These are phyloP conservation scores for Rhododendron ovatum DNA, from an alignment of 148 eudicot species.

Conservation along the genomic window DNA sequence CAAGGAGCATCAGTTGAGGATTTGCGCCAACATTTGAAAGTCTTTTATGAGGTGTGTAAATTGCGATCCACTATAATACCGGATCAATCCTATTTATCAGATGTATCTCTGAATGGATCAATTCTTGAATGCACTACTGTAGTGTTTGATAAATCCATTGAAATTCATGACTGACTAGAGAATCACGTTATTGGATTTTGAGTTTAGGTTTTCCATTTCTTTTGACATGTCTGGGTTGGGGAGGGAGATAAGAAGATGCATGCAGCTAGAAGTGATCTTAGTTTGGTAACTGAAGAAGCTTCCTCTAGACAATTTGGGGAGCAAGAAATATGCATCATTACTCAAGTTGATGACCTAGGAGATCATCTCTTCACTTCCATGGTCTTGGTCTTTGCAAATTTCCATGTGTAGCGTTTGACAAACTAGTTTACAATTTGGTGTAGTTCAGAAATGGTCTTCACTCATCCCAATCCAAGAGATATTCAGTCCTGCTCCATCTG, in stretches of 20 bases:
- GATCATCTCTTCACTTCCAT: neutral
- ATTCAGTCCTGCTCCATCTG: neutral
- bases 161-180: neutral
- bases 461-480: neutral
- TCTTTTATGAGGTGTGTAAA: slow-evolving; percentile 56
- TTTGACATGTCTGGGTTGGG: neutral
- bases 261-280: neutral
- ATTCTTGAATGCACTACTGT: neutral
- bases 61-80: neutral
- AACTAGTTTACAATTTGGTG: neutral
- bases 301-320: neutral
- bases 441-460: neutral
- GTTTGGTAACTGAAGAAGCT: neutral
- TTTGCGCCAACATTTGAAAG: slow-evolving; percentile 53
- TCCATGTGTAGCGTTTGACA: neutral
- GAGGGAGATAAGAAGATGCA: neutral
- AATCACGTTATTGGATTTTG: neutral
- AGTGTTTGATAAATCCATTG: neutral
- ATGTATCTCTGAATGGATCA: neutral
- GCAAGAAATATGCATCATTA: neutral
- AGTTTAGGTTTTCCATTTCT: neutral
- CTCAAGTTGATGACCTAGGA: neutral
- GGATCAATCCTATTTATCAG: neutral
- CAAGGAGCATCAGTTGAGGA: slow-evolving; percentile 69
- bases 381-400: neutral